phyloP scores from a whole-genome alignment of 352 stramenopile species.

The Globisporangium abappressorium region DNA sequence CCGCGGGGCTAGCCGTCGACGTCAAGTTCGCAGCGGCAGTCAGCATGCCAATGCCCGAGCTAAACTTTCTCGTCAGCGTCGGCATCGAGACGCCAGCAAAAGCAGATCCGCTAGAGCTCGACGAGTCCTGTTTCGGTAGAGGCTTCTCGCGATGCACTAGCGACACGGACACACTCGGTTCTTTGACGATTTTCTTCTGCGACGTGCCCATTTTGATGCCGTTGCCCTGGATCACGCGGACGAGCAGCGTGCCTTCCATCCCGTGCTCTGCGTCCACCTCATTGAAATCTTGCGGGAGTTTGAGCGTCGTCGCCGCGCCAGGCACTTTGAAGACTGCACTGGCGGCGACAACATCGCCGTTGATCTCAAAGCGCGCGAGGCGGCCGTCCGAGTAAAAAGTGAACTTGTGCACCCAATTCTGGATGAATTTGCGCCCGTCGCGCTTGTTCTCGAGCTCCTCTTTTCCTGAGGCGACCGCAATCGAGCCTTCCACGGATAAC shows the following conservation, averaged over 20 bases:
- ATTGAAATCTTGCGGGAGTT: slow-evolving; percentile 86
- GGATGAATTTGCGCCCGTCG: slow-evolving; percentile 80
- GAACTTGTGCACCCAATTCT: slow-evolving; percentile 91
- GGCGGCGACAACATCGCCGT: slow-evolving; percentile 81
- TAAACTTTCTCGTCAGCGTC: slow-evolving; percentile 73
- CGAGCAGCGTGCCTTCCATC: slow-evolving; percentile 59
- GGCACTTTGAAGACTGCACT: slow-evolving; percentile 87
- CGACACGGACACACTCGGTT: slow-evolving; percentile 51
- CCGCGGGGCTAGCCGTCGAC: slow-evolving; percentile 32
- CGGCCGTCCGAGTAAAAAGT: slow-evolving; percentile 82
- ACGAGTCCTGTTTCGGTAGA: slow-evolving; percentile 31
- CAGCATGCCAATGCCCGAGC: slow-evolving; percentile 49
- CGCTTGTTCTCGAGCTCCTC: slow-evolving; percentile 86
- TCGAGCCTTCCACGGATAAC: slow-evolving; percentile 77
- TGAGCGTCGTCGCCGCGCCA: slow-evolving; percentile 78
- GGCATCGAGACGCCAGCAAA: slow-evolving; percentile 68
- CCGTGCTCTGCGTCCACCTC: slow-evolving; percentile 82
- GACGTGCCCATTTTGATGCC: slow-evolving; percentile 69
- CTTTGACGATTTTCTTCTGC: slow-evolving; percentile 67
- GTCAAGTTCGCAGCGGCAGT: slow-evolving; percentile 37
- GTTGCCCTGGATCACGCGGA: slow-evolving; percentile 81
- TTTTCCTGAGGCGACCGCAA: slow-evolving; percentile 80
- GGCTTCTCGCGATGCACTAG: slow-evolving; percentile 65
- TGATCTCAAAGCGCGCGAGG: slow-evolving; percentile 87
- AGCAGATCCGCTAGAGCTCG: slow-evolving; percentile 26